Evolutionary conservation across 148 eudicot genomes (phyloP).

Genomic region (Polygonum aviculare): DNA sequence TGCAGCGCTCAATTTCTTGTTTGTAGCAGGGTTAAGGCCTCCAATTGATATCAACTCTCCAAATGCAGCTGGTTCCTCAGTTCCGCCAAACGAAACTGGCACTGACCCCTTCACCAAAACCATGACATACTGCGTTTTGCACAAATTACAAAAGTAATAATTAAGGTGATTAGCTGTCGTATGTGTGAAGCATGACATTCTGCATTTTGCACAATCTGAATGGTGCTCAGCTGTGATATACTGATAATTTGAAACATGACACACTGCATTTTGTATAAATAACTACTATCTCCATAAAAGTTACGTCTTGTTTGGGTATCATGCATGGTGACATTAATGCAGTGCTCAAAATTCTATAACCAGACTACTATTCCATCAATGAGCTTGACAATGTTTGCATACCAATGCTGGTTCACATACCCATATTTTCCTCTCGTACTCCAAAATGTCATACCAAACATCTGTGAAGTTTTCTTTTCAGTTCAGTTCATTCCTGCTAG

Average conservation of each 20-base stretch:
- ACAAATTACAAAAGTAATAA: not conserved
- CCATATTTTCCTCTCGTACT: not conserved
- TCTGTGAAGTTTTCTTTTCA: not conserved
- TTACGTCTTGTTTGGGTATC: not conserved
- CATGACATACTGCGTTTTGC: slow-evolving; percentile 77
- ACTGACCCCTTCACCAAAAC: slow-evolving; percentile 88
- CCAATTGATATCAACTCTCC: slow-evolving; percentile 93
- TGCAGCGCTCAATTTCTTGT: slow-evolving; percentile 94
- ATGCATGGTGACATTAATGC: not conserved
- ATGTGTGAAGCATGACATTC: too few relatives aligned
- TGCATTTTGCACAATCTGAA: too few relatives aligned
- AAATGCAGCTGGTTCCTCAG: slow-evolving; percentile 92
- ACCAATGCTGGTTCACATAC: not conserved
- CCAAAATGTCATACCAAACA: not conserved
- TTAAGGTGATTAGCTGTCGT: not conserved
- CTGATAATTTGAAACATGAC: too few relatives aligned
- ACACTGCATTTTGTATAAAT: too few relatives aligned
- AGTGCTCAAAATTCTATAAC: not conserved
- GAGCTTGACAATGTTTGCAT: not conserved
- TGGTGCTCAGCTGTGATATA: too few relatives aligned
- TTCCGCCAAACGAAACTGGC: slow-evolving; percentile 88
- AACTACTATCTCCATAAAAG: not conserved
- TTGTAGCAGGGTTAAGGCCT: slow-evolving; percentile 67
- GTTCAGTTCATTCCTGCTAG: not conserved
- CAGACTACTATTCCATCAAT: not conserved